phyloP scores from a whole-genome alignment of 331 rosid genomes.

The Malus hybrid region DNA sequence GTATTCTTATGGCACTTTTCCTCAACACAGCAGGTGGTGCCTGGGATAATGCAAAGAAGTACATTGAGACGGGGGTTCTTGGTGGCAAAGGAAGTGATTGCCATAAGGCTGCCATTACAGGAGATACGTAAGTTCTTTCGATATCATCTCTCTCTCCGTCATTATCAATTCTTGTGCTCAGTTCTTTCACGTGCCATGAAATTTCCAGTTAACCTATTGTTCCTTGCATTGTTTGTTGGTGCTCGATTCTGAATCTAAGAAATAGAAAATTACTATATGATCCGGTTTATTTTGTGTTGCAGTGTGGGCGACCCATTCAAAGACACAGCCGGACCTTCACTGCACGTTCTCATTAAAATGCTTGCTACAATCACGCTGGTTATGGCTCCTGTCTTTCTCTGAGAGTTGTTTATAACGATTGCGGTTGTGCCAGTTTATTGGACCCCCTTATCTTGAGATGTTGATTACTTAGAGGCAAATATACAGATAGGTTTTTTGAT shows the following conservation, averaged over 20 bases:
- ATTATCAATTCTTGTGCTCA: too few species aligned
- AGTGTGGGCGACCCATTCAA: slow-evolving; percentile 99
- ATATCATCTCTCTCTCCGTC: not conserved
- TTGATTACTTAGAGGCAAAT: slow-evolving; percentile 14
- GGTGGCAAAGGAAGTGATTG: slow-evolving; percentile 99
- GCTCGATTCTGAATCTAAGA: not conserved
- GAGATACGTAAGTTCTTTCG: slow-evolving; percentile 78
- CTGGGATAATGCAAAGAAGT: slow-evolving; percentile 99
- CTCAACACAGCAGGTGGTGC: slow-evolving; percentile 99
- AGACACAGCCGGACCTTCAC: slow-evolving; percentile 98
- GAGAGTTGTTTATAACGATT: slow-evolving; percentile 42
- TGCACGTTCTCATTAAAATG: slow-evolving; percentile 97
- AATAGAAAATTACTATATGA: too few species aligned
- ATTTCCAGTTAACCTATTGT: too few species aligned
- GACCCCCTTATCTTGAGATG: slow-evolving; percentile 38
- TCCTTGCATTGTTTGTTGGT: not conserved
- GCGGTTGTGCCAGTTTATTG: slow-evolving; percentile 22
- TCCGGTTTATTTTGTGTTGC: slow-evolving; percentile 14
- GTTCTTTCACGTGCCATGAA: not conserved
- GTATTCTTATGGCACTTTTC: slow-evolving; percentile 98
- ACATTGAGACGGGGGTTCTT: slow-evolving; percentile 93
- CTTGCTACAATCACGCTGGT: slow-evolving; percentile 93
- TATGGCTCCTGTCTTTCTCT: slow-evolving; percentile 97
- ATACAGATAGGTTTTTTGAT: slow-evolving; percentile 39
- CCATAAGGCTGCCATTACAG: slow-evolving; percentile 94